Evolutionary conservation across 2,329 filamentous ascomycete species (phyloP).

Genomic region (Microdochium paspali): DNA sequence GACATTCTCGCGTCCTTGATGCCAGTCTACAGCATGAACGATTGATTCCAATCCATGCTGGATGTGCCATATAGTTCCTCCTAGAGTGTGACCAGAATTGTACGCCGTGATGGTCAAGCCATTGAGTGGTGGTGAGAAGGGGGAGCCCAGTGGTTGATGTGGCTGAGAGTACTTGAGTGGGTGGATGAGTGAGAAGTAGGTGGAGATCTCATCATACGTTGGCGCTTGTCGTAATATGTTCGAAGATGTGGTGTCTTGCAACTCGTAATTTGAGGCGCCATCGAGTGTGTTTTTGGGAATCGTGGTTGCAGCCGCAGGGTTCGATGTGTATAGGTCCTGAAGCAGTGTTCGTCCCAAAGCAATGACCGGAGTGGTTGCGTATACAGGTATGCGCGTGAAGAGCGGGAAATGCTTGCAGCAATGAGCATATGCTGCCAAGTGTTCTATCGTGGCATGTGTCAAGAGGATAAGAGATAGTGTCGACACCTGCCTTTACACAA

Average conservation of each 20-base stretch:
- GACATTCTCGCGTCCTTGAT: constrained; percentile 92
- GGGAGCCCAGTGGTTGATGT: constrained; percentile 77
- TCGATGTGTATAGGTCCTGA: constrained; percentile 86
- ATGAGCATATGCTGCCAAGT: constrained; percentile 88
- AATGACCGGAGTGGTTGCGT: constrained; percentile 89
- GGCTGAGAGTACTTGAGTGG: constrained; percentile 95
- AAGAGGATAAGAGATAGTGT: constrained; percentile 89
- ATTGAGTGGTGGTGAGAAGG: constrained; percentile 81
- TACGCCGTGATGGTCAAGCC: constrained; percentile 94
- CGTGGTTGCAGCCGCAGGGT: constrained; percentile 77
- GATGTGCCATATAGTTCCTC: constrained; percentile 98
- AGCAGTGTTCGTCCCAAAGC: constrained; percentile 83
- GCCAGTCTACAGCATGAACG: constrained; percentile 97
- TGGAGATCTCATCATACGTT: constrained; percentile 77
- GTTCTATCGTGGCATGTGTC: constrained; percentile 85
- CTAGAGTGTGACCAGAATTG: constrained; percentile 89
- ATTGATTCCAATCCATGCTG: constrained; percentile 95
- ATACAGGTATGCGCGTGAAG: constrained; percentile 87
- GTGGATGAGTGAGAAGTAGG: constrained; percentile 84
- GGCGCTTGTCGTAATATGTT: constrained; percentile 61
- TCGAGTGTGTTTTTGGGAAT: constrained; percentile 67
- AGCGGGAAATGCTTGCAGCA: constrained; percentile 94
- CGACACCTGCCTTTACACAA: constrained; percentile 61
- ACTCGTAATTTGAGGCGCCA: constrained; percentile 43
- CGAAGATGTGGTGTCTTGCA: constrained; percentile 18